phyloP scores from a whole-genome alignment of 345 rosid genomes.

The Litchi chinensis region DNA sequence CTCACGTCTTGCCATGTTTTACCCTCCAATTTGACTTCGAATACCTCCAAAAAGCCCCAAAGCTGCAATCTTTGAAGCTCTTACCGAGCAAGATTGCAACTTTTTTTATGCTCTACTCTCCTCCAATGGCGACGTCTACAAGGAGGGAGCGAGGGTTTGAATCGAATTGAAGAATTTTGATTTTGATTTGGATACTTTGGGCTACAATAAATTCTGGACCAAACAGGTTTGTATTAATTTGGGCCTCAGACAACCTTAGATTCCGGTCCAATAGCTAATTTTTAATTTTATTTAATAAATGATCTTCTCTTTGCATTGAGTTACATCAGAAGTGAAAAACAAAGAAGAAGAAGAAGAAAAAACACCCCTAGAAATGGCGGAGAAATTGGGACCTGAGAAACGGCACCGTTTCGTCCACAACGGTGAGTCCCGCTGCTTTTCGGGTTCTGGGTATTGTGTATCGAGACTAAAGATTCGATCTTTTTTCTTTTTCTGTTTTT shows the following conservation, averaged over 20 bases:
- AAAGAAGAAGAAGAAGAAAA: neutral
- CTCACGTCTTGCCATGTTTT: constrained; percentile 77
- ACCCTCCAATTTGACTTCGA: neutral
- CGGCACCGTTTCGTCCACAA: constrained; percentile 57
- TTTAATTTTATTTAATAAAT: too few species aligned
- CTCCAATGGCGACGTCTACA: neutral
- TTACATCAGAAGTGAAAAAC: neutral
- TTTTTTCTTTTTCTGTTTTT: neutral
- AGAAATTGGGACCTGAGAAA: constrained; percentile 71
- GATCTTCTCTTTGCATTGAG: too few species aligned
- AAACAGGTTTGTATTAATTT: neutral
- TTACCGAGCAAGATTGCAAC: neutral
- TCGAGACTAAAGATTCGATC: neutral
- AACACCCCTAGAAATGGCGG: constrained; percentile 46
- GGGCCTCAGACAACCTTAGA: neutral
- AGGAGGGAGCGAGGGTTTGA: neutral
- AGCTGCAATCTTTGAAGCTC: neutral
- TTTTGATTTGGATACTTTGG: neutral
- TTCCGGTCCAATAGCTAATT: neutral
- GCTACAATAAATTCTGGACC: neutral
- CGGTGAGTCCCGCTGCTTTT: constrained; percentile 26
- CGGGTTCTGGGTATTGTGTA: neutral
- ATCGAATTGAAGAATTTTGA: neutral
- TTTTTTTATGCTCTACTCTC: neutral
- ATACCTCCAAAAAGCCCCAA: neutral